Percentiles rank a stretch among this genome's conserved stretches.
phyloP scores from a whole-genome alignment of 2,329 filamentous ascomycete species.

The Akanthomyces lecanii region DNA sequence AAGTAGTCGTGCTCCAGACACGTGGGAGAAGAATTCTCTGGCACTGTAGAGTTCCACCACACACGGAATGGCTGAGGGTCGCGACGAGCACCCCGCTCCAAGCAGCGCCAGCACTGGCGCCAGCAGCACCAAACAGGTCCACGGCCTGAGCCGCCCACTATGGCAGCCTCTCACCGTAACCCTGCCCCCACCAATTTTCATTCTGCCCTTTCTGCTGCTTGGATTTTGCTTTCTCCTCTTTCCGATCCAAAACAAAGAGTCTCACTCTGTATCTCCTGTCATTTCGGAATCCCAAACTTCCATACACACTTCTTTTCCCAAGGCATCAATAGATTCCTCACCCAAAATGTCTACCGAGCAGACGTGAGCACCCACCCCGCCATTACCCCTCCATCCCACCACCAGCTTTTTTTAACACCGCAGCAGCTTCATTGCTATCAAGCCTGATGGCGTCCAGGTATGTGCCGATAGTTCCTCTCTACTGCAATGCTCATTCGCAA shows the following conservation, averaged over 20 bases:
- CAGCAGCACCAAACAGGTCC: constrained; percentile 21
- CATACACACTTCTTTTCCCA: constrained; percentile 27
- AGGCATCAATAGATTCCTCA: constrained; percentile 27
- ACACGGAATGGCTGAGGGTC: constrained; percentile 29
- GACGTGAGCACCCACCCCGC: constrained; percentile 64
- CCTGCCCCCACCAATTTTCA: constrained; percentile 42
- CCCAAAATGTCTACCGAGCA: constrained; percentile 69
- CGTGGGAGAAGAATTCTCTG: background rate
- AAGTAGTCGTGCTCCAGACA: background rate
- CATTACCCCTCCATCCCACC: constrained; percentile 25
- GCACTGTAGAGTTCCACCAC: constrained; percentile 18
- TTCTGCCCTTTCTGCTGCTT: constrained; percentile 36
- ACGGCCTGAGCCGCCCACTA: constrained; percentile 21
- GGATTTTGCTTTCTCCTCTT: constrained; percentile 35
- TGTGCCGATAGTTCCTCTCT: constrained; percentile 23
- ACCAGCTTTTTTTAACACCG: constrained; percentile 23
- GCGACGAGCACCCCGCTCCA: constrained; percentile 33
- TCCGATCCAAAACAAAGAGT: constrained; percentile 22
- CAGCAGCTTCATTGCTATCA: constrained; percentile 97
- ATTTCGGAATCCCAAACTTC: constrained; percentile 26
- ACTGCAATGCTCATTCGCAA: background rate
- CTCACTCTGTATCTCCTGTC: constrained; percentile 28
- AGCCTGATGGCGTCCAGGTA: constrained; percentile 99
- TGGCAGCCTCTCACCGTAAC: constrained; percentile 32
- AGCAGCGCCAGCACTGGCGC: background rate